Conservation (phyloP, 306 rosid genomes). For the Inga leiocalycina region DNA sequence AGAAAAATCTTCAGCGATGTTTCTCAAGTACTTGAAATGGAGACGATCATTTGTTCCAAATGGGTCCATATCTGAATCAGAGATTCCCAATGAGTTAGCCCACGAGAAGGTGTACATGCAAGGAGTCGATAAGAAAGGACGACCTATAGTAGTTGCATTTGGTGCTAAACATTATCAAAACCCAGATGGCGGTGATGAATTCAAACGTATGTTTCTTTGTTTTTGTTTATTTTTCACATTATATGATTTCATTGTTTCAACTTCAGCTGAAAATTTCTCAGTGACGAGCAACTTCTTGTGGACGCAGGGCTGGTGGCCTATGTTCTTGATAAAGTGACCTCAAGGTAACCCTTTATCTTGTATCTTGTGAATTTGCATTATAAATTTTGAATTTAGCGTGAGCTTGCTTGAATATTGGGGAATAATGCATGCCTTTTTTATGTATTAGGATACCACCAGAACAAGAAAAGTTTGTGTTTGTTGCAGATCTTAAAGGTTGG, state of each 20-base stretch:
- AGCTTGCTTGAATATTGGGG: not conserved
- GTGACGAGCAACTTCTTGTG: not conserved
- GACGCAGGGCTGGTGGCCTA: constrained; percentile 53
- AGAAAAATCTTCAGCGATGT: constrained; percentile 53
- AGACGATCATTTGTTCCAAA: constrained; percentile 48
- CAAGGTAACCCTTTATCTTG: constrained; percentile 49
- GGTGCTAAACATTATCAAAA: constrained; percentile 60
- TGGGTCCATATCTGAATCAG: constrained; percentile 46
- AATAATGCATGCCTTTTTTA: not conserved
- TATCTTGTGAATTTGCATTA: not conserved
- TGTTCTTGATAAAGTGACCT: constrained; percentile 48
- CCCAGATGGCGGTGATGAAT: constrained; percentile 40
- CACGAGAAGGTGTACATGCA: constrained; percentile 51
- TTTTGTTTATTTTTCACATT: not conserved
- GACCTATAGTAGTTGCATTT: constrained; percentile 52
- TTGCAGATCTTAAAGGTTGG: constrained; percentile 89
- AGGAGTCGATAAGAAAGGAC: constrained; percentile 62
- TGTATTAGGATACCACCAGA: constrained; percentile 71
- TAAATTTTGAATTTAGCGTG: not conserved
- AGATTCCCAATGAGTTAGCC: constrained; percentile 51
- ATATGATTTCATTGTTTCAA: not conserved
- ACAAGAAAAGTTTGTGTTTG: constrained; percentile 76
- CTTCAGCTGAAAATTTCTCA: not conserved
- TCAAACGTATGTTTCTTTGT: constrained; percentile 47
- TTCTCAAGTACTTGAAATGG: constrained; percentile 69